Conservation (phyloP, 176 grass and related monocot species). For the Poa annua region DNA sequence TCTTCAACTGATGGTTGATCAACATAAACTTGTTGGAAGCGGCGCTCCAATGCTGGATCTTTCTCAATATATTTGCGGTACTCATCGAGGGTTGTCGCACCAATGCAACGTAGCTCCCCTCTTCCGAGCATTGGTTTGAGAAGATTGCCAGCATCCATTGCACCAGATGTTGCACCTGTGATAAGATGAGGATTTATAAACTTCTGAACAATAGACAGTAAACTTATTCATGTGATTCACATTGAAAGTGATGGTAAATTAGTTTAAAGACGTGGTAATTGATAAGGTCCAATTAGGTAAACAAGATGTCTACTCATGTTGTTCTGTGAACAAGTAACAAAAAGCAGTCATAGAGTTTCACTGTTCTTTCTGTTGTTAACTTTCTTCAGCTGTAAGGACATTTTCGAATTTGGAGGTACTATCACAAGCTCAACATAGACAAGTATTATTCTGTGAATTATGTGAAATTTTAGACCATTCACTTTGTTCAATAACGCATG, state of each 20-base stretch:
- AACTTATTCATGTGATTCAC: not conserved
- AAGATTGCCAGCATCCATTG: constrained; percentile 99
- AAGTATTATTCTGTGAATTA: not conserved
- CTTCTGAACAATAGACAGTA: not conserved
- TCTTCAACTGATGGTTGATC: constrained; percentile 96
- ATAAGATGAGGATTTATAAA: constrained; percentile 35
- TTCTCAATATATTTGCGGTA: constrained; percentile 99
- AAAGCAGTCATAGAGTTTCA: not conserved
- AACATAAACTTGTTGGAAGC: constrained; percentile 99
- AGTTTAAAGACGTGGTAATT: not conserved
- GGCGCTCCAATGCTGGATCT: constrained; percentile 94
- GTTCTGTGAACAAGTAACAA: not conserved
- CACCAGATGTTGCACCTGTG: constrained; percentile 93
- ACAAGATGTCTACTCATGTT: not conserved
- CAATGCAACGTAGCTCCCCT: constrained; percentile 94
- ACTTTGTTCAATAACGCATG: not conserved
- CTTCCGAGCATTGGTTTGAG: constrained; percentile 98
- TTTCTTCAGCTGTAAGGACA: not conserved
- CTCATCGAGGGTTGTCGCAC: constrained; percentile 96
- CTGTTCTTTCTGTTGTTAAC: not conserved
- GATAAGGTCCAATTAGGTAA: not conserved
- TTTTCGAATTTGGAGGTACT: not conserved
- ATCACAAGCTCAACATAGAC: not conserved
- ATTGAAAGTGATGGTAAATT: not conserved
- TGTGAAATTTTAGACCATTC: not conserved